Conservation (phyloP, 371 early-diverging fungal genomes). For the Nematocida ausubeli region DNA sequence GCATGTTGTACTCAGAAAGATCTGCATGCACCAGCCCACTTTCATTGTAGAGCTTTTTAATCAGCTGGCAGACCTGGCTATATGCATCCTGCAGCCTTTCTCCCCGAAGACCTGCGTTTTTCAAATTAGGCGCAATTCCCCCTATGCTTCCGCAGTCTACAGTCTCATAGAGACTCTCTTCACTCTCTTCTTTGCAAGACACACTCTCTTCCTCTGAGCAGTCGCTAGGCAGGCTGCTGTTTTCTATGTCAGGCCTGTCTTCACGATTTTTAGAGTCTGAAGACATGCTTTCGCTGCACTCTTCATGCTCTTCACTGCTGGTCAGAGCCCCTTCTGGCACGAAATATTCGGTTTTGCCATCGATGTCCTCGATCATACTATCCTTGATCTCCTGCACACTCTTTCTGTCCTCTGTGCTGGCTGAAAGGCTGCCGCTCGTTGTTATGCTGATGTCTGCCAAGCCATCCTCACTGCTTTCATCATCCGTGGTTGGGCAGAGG, state of each 20-base stretch:
- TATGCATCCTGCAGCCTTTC: slow-evolving; percentile 73
- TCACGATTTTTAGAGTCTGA: not conserved
- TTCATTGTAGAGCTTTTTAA: slow-evolving; percentile 85
- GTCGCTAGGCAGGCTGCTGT: not conserved
- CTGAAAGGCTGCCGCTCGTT: not conserved
- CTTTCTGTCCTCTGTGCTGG: not conserved
- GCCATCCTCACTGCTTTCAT: not conserved
- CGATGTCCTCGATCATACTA: not conserved
- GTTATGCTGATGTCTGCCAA: slow-evolving; percentile 12
- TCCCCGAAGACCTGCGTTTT: slow-evolving; percentile 77
- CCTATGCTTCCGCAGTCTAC: not conserved
- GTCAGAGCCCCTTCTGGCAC: not conserved
- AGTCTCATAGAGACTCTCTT: not conserved
- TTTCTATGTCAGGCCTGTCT: not conserved
- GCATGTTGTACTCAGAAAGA: slow-evolving; percentile 93
- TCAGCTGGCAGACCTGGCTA: slow-evolving; percentile 76
- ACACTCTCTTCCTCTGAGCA: not conserved
- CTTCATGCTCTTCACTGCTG: not conserved
- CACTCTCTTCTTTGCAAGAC: not conserved
- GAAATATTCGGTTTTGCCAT: not conserved
- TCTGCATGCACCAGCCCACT: slow-evolving; percentile 95
- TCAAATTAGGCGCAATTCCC: slow-evolving; percentile 76
- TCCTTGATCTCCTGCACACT: not conserved
- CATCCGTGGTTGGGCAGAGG: not conserved
- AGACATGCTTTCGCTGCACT: not conserved